Base-by-base conservation (phyloP, 768 basidiomycete species). In the Auricularia auricula-judae region DNA sequence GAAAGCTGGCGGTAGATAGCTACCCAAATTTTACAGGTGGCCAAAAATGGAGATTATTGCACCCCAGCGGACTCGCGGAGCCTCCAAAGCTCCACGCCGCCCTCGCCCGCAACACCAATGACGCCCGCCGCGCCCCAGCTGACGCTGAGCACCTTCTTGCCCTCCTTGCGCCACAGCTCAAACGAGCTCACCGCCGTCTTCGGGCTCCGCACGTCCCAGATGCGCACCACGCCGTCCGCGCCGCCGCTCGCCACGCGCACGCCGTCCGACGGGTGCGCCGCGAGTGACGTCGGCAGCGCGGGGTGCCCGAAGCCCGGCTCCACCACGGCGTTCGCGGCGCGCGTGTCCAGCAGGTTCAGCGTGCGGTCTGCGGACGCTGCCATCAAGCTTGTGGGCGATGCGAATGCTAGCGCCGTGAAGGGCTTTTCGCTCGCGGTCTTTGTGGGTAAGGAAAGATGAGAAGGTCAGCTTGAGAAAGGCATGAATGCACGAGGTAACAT, bases 151-250 rank as follows among this genome's bases (percentile, higher is more conserved):
- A 89, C 79, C 69, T 88, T 88, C 71, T 80, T 77, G 4, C 70
- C 69, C 3, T 80, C 80, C 83, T 86, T 61, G 61, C 67, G n/a
- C 36, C 36, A 18, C 2, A 78, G 80, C 59, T 80, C 81, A 70
- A 91, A 86, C 65, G 77, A 84, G 23, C 86, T 79, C 56, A 92
- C 77, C 1, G 88, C 82, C 14, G 79, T 77, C 68, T 86, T 85
- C 16, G 80, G 78, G 68, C 87, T 91, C 3, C 89, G 80, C 33
- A 90, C 71, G 71, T 93, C 91, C 89, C 89, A 93, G 3, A 93
- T 71, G 3, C 89, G 78, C 0, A 86, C 88, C 2, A 86, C 75
- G 11, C 91, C 89, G 64, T 93, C 91, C 70, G 93, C 91, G 0
- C 85, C 82, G 3, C 89, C 91, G 0, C 83, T 89, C 21, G 86